These are phyloP conservation scores for Naganishia liquefaciens DNA, from an alignment of 1,284 basidiomycete genomes.

Conservation along the genomic window DNA sequence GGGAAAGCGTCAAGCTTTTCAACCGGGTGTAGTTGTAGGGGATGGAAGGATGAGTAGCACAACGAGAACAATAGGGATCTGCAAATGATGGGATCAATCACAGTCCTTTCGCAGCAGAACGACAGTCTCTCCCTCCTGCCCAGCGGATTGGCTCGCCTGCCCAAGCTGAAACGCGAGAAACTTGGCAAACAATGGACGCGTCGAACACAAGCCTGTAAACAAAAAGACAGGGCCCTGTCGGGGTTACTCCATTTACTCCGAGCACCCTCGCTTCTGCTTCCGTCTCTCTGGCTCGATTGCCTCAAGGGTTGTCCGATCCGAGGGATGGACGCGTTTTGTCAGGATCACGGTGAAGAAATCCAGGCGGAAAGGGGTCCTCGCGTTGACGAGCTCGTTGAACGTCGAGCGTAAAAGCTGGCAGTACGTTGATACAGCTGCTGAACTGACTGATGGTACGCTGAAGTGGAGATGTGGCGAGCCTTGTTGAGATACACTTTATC, in stretches of 20 bases:
- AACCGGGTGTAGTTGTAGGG: background rate
- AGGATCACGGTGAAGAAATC: background rate
- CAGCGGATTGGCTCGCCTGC: background rate
- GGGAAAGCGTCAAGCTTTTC: slow-evolving; percentile 13
- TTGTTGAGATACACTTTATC: no score
- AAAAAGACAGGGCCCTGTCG: no score
- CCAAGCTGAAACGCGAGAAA: background rate
- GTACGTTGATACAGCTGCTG: no score
- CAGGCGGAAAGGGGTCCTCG: background rate
- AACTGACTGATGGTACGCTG: no score
- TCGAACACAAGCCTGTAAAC: background rate
- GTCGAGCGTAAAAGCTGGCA: no score
- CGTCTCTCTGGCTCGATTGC: no score
- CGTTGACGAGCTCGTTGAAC: background rate
- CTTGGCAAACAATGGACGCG: slow-evolving; percentile 1
- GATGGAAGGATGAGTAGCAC: background rate
- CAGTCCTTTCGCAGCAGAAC: slow-evolving; percentile 7
- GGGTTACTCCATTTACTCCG: no score
- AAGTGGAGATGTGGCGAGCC: no score
- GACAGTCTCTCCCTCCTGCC: background rate
- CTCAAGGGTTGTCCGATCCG: no score
- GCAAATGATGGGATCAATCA: background rate
- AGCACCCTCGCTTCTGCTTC: no score
- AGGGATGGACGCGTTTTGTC: background rate
- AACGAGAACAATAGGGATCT: slow-evolving; percentile 7